Conservation (phyloP, 805 yeast genomes). For the Candida ficus region DNA sequence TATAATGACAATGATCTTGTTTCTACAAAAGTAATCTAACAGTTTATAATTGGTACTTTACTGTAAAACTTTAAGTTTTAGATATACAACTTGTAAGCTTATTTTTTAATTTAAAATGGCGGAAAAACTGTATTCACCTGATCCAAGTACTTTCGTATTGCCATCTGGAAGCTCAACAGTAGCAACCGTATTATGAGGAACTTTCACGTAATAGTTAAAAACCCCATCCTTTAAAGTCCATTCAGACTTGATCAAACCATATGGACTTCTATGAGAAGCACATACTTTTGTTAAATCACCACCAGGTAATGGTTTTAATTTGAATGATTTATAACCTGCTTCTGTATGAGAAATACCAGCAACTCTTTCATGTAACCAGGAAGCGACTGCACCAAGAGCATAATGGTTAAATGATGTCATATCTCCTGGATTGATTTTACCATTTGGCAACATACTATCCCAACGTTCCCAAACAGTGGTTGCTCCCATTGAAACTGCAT, state of each 20-base stretch:
- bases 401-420: constrained; percentile 21
- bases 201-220: constrained; percentile 10
- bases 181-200: constrained; percentile 14
- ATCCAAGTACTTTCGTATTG: constrained; percentile 1
- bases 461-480: constrained; percentile 21
- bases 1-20: too few relatives aligned
- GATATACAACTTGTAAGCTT: too few relatives aligned
- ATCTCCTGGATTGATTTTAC: constrained; percentile 17
- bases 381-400: constrained; percentile 19
- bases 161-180: constrained; percentile 12
- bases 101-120: too few relatives aligned
- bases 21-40: too few relatives aligned
- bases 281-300: constrained; percentile 11
- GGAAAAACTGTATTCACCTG: constrained; percentile 3
- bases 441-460: constrained; percentile 18
- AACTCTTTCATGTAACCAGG: constrained; percentile 17
- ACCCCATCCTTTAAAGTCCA: constrained; percentile 9
- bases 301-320: constrained; percentile 15
- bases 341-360: constrained; percentile 12
- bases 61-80: too few relatives aligned
- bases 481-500: constrained; percentile 18
- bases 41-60: too few relatives aligned
- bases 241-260: constrained; percentile 14
- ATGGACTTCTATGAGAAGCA: constrained; percentile 13
- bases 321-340: constrained; percentile 9